These are phyloP conservation scores for Pichia scutulata DNA, from an alignment of 805 yeast species.

Conservation along the genomic window DNA sequence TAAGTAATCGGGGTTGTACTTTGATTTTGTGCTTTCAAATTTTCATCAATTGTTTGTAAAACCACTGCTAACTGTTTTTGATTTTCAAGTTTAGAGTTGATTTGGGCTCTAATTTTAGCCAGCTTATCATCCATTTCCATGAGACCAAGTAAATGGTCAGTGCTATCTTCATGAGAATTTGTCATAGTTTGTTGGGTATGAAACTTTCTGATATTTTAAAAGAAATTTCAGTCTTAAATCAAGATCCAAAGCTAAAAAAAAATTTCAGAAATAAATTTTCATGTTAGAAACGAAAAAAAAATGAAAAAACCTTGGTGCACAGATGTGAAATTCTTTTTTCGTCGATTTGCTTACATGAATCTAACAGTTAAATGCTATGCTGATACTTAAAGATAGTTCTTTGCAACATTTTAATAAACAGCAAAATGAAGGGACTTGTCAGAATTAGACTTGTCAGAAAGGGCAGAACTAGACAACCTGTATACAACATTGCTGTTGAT, in stretches of 20 bases:
- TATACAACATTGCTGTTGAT: constrained; percentile 88
- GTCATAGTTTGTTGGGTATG: neutral
- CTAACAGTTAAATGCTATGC: neutral
- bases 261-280: neutral
- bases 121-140: constrained; percentile 57
- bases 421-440: constrained; percentile 58
- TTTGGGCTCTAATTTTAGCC: constrained; percentile 61
- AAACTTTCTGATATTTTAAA: neutral
- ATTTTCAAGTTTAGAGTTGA: constrained; percentile 72
- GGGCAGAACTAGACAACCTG: constrained; percentile 82
- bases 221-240: neutral
- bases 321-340: neutral
- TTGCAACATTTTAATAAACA: neutral
- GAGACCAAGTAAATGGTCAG: constrained; percentile 13
- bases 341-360: neutral
- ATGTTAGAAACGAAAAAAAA: neutral
- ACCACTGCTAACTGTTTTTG: constrained; percentile 82
- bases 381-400: neutral
- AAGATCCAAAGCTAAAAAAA: neutral
- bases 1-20: constrained; percentile 69
- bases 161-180: neutral
- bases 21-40: constrained; percentile 58
- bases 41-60: constrained; percentile 85
- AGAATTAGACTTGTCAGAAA: constrained; percentile 88
- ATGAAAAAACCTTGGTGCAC: constrained; percentile 2